A percentile compares a stretch with the other conserved stretches of the same genome.
Conservation (phyloP, 140 eudicot genomes). For the Flaveria floridana region DNA sequence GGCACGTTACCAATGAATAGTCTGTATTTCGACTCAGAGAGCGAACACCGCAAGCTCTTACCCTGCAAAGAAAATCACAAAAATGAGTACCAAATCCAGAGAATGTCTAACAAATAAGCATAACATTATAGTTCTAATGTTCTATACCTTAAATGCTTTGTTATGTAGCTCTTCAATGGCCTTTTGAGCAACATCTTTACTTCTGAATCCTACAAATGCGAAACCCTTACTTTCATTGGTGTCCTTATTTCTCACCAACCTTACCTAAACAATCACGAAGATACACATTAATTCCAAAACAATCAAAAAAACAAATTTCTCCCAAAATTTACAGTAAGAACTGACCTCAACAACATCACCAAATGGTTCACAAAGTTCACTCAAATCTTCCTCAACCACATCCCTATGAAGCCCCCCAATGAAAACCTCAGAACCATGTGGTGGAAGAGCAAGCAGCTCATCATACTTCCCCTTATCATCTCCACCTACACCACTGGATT, state of each 20-base stretch:
- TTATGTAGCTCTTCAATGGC: constrained; percentile 88
- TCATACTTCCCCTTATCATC: constrained; percentile 49
- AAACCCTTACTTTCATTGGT: constrained; percentile 93
- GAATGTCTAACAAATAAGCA: not conserved
- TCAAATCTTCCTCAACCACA: constrained; percentile 75
- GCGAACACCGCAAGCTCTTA: constrained; percentile 80
- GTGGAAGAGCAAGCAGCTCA: constrained; percentile 83
- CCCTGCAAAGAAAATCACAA: constrained; percentile 51
- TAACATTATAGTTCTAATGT: not conserved
- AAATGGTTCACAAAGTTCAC: constrained; percentile 77
- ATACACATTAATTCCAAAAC: not conserved
- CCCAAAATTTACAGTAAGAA: not conserved
- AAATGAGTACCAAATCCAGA: constrained; percentile 3
- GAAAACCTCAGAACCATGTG: constrained; percentile 89
- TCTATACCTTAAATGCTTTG: constrained; percentile 79
- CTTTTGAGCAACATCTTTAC: constrained; percentile 86
- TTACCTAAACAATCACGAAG: constrained; percentile 46
- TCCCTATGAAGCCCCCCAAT: constrained; percentile 92
- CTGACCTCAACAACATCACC: constrained; percentile 94
- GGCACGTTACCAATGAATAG: constrained; percentile 90
- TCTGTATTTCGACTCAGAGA: constrained; percentile 89
- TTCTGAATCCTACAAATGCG: constrained; percentile 88
- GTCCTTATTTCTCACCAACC: constrained; percentile 83
- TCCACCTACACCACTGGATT: constrained; percentile 34
- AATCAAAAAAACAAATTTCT: not conserved